Base-by-base conservation (phyloP, 2,329 filamentous ascomycete genomes). In the Fusarium virguliforme region DNA sequence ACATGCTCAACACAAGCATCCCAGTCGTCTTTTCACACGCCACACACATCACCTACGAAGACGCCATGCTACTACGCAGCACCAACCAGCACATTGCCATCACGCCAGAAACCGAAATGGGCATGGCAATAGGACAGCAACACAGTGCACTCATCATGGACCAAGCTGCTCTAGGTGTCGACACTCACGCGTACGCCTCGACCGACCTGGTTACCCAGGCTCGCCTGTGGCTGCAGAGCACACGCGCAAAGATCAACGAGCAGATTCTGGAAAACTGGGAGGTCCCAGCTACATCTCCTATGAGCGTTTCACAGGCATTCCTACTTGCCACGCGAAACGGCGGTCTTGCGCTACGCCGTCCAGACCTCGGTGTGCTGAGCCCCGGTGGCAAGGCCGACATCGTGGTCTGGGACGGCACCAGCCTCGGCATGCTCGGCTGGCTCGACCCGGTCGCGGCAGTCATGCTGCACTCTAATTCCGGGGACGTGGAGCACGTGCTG, bases 1-100 rank as follows among this genome's bases (percentile, higher is more conserved):
- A 46, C 12, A 46, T 46, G 41, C 41, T 46, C 22, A 46, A 46
- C 41, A 46, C 18, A 46, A 46, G 41, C 12, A 46, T 46, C 5
- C 41, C 41, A 5, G 41, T 46, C 24, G 41, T 46, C 41, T 46
- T 46, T 18, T 41, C 40, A 5, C 41, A 46, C 41, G 41, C 3
- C 0, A 26, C 41, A 13, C 10, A 4, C 6, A 24, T 46, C 18
- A 46, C 41, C 22, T 18, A 46, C 22, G 41, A 46, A 46, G 24
- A 18, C 41, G 41, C 41, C 41, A 46, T 46, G 41, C 41, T 46
- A 4, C 8, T 46, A 12, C 41, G 41, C 4, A 46, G 41, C 22
- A 46, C 41, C 22, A 46, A 26, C 13, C 41, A 46, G 24, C 22
- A 46, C 41, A 46, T 46, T 13, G 9, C 22, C 13, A 26, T 46